These are phyloP conservation scores for Nephelium lappaceum DNA, from an alignment of 345 rosid species.

Conservation along the genomic window DNA sequence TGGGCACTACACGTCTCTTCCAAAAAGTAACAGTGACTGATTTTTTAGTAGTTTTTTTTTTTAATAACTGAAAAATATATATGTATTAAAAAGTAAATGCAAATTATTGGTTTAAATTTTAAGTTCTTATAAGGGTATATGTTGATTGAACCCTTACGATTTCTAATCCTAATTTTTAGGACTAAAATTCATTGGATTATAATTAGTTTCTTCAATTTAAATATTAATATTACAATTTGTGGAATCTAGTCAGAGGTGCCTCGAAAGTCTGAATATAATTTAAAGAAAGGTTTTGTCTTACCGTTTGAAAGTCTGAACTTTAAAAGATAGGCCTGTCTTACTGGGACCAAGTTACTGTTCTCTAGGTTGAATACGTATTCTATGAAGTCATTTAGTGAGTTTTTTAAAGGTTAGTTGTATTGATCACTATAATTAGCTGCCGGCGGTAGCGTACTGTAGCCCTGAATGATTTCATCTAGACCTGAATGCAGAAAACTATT, in stretches of 20 bases:
- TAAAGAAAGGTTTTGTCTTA: not conserved
- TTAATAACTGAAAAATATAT: not conserved
- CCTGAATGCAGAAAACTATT: not conserved
- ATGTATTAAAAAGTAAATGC: too few relatives aligned
- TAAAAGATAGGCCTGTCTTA: not conserved
- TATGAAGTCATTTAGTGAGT: not conserved
- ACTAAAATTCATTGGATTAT: not conserved
- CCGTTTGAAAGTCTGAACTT: too few relatives aligned
- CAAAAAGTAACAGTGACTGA: not conserved
- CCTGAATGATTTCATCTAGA: not conserved
- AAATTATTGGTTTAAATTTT: too few relatives aligned
- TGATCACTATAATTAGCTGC: not conserved
- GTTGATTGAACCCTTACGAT: too few relatives aligned
- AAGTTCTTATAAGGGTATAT: too few relatives aligned
- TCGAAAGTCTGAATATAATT: not conserved
- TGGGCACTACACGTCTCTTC: conserved; percentile 24
- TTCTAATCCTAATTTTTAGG: not conserved
- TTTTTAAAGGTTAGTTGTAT: not conserved
- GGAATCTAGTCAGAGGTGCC: not conserved
- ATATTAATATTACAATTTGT: not conserved
- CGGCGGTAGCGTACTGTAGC: not conserved
- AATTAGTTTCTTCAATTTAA: not conserved
- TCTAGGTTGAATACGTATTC: not conserved
- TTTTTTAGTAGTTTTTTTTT: not conserved
- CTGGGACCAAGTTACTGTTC: not conserved